Evolutionary conservation across 2,329 filamentous ascomycete genomes (phyloP).

Genomic region (Colletotrichum tamarilloi): DNA sequence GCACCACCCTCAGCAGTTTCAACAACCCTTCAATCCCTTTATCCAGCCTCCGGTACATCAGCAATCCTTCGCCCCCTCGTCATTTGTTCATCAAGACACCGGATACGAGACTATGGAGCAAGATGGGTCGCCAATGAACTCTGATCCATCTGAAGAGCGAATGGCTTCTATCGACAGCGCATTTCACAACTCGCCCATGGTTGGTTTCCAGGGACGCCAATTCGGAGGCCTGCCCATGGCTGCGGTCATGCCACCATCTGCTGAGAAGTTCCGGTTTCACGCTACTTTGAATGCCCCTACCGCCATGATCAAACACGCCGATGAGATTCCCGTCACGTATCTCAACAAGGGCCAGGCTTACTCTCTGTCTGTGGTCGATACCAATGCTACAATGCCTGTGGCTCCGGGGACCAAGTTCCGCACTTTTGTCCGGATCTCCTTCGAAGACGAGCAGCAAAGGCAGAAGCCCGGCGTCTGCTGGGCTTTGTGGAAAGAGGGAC

Average conservation of each 20-base stretch:
- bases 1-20: constrained; percentile 67
- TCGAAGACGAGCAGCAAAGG: constrained; percentile 94
- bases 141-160: constrained; percentile 60
- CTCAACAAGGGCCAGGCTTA: constrained; percentile 98
- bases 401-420: constrained; percentile 78
- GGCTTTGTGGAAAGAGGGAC: constrained; percentile 94
- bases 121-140: constrained; percentile 75
- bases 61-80: constrained; percentile 77
- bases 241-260: constrained; percentile 61
- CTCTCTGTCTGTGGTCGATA: constrained; percentile 85
- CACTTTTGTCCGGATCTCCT: constrained; percentile 94
- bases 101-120: constrained; percentile 84
- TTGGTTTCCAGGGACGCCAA: constrained; percentile 65
- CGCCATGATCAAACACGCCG: constrained; percentile 90
- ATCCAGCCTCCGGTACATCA: constrained; percentile 68
- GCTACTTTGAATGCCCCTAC: constrained; percentile 93
- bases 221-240: constrained; percentile 58
- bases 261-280: constrained; percentile 87
- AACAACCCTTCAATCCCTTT: constrained; percentile 77
- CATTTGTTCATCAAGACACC: constrained; percentile 84
- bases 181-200: constrained; percentile 71
- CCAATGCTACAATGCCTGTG: constrained; percentile 68
- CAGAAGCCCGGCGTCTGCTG: constrained; percentile 85
- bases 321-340: constrained; percentile 97
- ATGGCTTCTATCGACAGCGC: constrained; percentile 69